Evolutionary conservation across 345 rosid genomes (phyloP).

Genomic region (Ceriops tagal): DNA sequence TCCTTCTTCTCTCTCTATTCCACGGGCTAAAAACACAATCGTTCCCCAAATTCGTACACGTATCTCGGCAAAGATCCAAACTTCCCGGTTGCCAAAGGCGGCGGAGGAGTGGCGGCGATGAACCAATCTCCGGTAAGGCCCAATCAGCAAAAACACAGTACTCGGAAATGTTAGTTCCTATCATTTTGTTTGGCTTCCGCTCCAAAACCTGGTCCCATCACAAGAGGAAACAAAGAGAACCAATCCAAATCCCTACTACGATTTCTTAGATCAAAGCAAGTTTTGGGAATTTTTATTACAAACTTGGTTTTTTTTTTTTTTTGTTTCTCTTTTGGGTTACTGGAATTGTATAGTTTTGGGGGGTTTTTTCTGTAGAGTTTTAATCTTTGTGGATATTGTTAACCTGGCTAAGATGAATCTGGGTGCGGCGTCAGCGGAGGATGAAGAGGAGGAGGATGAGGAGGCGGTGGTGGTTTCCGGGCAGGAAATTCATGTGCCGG

Average conservation of each 20-base stretch:
- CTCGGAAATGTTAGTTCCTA: conserved; percentile 24
- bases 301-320: not conserved
- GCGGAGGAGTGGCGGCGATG: conserved; percentile 7
- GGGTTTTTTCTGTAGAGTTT: not conserved
- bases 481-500: conserved; percentile 54
- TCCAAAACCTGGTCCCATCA: conserved; percentile 26
- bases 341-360: not conserved
- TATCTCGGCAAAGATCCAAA: conserved; percentile 1
- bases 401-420: conserved; percentile 54
- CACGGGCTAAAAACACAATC: not conserved
- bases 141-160: not conserved
- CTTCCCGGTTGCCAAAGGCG: conserved; percentile 13
- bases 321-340: not conserved
- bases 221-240: conserved; percentile 6
- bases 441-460: not conserved
- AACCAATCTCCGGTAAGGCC: conserved; percentile 10
- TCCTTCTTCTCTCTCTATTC: not conserved
- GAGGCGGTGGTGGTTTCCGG: conserved; percentile 42
- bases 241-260: not conserved
- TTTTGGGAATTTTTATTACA: not conserved
- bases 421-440: conserved; percentile 19
- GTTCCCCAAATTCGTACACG: too few relatives aligned
- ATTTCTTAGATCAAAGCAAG: not conserved
- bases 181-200: conserved; percentile 16
- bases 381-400: conserved; percentile 17